Conservation (phyloP, 1,284 basidiomycete species). For the Hemileia vastatrix region DNA sequence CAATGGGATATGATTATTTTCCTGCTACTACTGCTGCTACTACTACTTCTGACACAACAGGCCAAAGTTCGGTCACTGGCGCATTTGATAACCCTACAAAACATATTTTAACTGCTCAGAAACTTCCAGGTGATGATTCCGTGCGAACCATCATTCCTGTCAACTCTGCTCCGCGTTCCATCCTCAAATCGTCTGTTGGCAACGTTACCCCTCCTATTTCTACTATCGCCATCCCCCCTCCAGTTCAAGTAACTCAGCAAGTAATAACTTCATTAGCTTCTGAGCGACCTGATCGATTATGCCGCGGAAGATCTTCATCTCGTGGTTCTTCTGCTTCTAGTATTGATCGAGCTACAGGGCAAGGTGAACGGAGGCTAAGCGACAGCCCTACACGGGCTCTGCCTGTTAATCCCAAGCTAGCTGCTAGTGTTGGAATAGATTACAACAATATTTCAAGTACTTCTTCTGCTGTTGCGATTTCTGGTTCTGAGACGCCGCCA, state of each 20-base stretch:
- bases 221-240: not conserved
- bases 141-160: constrained; percentile 9
- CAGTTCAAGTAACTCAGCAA: not conserved
- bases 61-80: too few relatives aligned
- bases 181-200: constrained; percentile 7
- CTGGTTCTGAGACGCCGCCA: too few relatives aligned
- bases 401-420: too few relatives aligned
- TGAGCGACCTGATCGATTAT: constrained; percentile 9
- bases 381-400: too few relatives aligned
- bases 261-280: not conserved
- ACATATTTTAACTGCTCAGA: too few relatives aligned
- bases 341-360: too few relatives aligned
- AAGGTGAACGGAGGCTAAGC: too few relatives aligned
- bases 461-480: too few relatives aligned
- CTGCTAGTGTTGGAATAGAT: too few relatives aligned
- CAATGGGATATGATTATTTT: constrained; percentile 25
- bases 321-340: constrained; percentile 21
- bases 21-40: constrained; percentile 19
- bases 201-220: constrained; percentile 8
- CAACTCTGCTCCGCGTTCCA: constrained; percentile 11
- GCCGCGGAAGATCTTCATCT: constrained; percentile 17
- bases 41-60: too few relatives aligned
- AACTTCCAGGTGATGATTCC: constrained; percentile 16
- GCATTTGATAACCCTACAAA: too few relatives aligned
- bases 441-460: too few relatives aligned